Evolutionary conservation across 345 rosid genomes (phyloP), one percentile per base, ranked within the genome.

Genomic region (Arabidopsis arenosa): DNA sequence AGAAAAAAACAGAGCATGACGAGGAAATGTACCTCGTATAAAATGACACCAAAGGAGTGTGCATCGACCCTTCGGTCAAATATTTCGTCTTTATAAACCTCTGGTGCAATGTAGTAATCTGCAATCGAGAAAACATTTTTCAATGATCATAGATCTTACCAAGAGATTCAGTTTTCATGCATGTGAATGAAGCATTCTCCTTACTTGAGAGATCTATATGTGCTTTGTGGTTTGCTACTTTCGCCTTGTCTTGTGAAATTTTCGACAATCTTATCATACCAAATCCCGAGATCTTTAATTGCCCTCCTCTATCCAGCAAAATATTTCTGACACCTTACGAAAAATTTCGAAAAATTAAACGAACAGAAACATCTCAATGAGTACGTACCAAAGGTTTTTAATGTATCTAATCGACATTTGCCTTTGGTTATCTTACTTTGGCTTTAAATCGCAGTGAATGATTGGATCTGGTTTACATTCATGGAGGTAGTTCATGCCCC

Each of bases 281-380:
- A 68, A 92, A 92, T 66, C 97, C 97, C 32, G 93, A 60, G 47
- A 95, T 82, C 85, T 95, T 95, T 82, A 88, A 79, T 0, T 81
- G 91, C 32, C 96, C 93, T 65, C 97, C 89, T 80, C 75, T 82
- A 89, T 92, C 99, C 89, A 90, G 91, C 93, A 92, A 89, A 89
- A 95, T 84, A 84, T 92, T 92, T 90, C 99, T 95, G 97, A 84
- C 91, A 95, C 97, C 99, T 95, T 95, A 85, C 86, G 54, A 63
- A 79, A 83, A 90, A 73, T 86, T 88, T 78, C 85, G 82, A 81
- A 76, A 86, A 75, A 84, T 87, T 89, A 92, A 76, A 86, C 80
- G 79, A 86, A 75, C 55, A 77, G 81, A 69, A 78, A 71, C 75
- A 77, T 70, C 75, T 63, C 68, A 72, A 59, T 47, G 67, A 80